Percentiles rank a stretch among this genome's conserved stretches.
phyloP scores from a whole-genome alignment of 768 basidiomycete species.

The Podaxis mareebaensis region DNA sequence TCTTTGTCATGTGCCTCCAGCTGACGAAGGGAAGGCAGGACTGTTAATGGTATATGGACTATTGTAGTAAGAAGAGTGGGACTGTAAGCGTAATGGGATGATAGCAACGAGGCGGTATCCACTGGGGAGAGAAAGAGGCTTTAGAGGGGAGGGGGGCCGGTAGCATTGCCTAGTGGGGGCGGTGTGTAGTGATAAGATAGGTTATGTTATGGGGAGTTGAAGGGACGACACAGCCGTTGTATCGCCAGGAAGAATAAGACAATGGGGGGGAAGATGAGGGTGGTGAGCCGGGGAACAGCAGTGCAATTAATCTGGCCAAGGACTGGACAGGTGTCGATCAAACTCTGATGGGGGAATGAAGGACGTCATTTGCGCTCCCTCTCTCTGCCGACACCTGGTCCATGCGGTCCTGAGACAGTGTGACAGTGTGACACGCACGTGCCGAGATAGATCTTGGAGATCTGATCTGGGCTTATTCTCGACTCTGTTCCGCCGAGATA shows the following conservation, averaged over 20 bases:
- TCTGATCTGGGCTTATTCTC: constrained; percentile 1
- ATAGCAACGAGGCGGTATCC: background rate
- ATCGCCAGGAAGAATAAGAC: background rate
- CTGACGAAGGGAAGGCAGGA: background rate
- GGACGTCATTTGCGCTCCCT: background rate
- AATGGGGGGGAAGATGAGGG: too few relatives aligned
- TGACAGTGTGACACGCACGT: constrained; percentile 6
- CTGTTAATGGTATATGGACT: background rate
- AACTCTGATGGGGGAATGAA: background rate
- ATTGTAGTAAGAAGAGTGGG: background rate
- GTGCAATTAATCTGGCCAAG: background rate
- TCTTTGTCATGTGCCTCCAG: background rate
- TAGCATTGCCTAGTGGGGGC: background rate
- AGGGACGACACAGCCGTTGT: background rate
- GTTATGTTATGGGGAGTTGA: background rate
- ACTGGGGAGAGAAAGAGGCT: background rate
- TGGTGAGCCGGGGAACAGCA: background rate
- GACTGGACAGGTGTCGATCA: background rate
- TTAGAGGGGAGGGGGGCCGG: background rate
- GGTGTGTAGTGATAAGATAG: background rate
- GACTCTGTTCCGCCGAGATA: constrained; percentile 2
- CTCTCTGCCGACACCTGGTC: constrained; percentile 5
- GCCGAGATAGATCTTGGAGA: background rate
- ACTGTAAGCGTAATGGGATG: background rate
- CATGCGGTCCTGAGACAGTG: constrained; percentile 15